These are phyloP conservation scores for Ploettnerulaceae sp. DNA, from an alignment of 2,329 filamentous ascomycete genomes.

Conservation along the genomic window DNA sequence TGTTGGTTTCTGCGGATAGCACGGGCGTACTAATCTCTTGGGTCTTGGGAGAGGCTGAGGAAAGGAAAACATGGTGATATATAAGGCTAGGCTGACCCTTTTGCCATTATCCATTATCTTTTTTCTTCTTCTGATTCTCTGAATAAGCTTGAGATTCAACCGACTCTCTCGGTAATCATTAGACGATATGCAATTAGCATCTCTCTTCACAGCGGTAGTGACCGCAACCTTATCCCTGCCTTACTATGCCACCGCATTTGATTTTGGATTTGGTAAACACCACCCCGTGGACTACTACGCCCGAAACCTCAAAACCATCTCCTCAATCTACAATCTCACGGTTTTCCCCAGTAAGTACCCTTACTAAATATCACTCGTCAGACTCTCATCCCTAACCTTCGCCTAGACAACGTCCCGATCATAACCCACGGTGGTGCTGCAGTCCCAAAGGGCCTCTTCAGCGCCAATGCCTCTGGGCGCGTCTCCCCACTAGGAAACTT, in stretches of 20 bases:
- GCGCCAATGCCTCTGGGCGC: slow-evolving; percentile 36
- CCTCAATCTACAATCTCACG: slow-evolving; percentile 16
- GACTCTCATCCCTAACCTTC: not conserved
- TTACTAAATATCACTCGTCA: not conserved
- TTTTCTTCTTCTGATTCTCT: not conserved
- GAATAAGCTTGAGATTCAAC: too few species aligned
- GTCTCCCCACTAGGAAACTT: slow-evolving; percentile 42
- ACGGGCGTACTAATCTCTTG: slow-evolving; percentile 1
- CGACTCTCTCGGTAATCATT: too few species aligned
- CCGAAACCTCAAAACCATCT: slow-evolving; percentile 15
- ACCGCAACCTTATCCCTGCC: slow-evolving; percentile 9
- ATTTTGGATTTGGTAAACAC: not conserved
- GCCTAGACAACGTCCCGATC: slow-evolving; percentile 23
- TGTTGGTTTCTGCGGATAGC: not conserved
- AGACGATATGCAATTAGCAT: slow-evolving; percentile 5
- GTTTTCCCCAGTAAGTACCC: slow-evolving; percentile 15
- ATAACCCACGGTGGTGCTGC: slow-evolving; percentile 33
- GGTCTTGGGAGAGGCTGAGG: not conserved
- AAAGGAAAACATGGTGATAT: not conserved
- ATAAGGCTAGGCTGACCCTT: not conserved
- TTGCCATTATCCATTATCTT: not conserved
- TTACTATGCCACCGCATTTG: not conserved
- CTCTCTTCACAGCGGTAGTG: slow-evolving; percentile 3
- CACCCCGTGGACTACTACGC: slow-evolving; percentile 10
- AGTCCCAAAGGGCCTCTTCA: slow-evolving; percentile 39